phyloP scores from a whole-genome alignment of 306 rosid genomes.

The Lathyrus sativus region DNA sequence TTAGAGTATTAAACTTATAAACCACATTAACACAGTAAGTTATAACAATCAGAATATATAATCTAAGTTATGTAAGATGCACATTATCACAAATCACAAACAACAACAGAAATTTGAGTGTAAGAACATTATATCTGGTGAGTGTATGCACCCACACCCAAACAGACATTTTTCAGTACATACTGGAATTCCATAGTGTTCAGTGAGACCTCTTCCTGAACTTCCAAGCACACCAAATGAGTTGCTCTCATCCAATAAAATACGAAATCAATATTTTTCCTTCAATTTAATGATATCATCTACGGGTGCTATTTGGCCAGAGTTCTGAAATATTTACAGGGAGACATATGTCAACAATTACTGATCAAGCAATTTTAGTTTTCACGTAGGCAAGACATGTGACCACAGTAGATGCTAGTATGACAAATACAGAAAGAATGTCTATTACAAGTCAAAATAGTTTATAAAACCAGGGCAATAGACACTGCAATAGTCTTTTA shows the following conservation, averaged over 20 bases:
- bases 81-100: constrained; percentile 51
- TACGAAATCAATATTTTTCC: constrained; percentile 84
- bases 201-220: constrained; percentile 94
- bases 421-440: constrained; percentile 5
- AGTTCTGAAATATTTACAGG: constrained; percentile 59
- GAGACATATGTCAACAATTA: constrained; percentile 16
- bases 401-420: not conserved
- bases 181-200: constrained; percentile 77
- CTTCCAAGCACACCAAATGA: constrained; percentile 96
- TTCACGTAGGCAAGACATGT: constrained; percentile 3
- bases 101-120: constrained; percentile 27
- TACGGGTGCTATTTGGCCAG: constrained; percentile 93
- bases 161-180: constrained; percentile 43
- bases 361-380: constrained; percentile 7
- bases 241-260: constrained; percentile 96
- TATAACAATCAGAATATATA: no score
- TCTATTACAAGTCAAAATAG: constrained; percentile 17
- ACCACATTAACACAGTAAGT: no score
- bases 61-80: no score
- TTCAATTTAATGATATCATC: constrained; percentile 85
- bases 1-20: no score
- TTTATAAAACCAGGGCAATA: constrained; percentile 18
- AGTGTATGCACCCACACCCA: constrained; percentile 2
- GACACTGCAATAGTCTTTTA: no score
- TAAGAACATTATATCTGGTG: not conserved